Conservation (phyloP, 306 rosid species). For the Parietaria judaica region DNA sequence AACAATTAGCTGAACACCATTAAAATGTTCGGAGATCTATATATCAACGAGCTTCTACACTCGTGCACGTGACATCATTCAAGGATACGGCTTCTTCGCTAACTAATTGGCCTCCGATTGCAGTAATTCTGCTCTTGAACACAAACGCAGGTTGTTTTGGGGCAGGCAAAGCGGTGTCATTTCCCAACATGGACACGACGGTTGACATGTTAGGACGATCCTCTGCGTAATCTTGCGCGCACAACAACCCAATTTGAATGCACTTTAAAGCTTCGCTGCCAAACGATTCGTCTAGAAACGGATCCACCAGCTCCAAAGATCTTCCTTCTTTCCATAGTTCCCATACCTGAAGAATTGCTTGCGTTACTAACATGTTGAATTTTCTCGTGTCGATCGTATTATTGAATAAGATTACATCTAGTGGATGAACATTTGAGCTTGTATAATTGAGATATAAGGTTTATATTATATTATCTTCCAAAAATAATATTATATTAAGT, state of each 20-base stretch:
- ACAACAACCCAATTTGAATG: constrained; percentile 17
- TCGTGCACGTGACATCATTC: constrained; percentile 11
- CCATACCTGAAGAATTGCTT: constrained; percentile 39
- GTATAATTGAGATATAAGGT: background rate
- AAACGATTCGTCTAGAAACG: background rate
- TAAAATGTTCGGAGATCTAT: too few relatives aligned
- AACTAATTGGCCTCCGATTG: background rate
- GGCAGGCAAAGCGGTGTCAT: constrained; percentile 20
- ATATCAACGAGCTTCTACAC: constrained; percentile 11
- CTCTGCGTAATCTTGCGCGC: constrained; percentile 17
- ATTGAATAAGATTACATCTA: background rate
- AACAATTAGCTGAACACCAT: too few relatives aligned
- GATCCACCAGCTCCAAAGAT: constrained; percentile 3
- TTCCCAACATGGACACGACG: constrained; percentile 29
- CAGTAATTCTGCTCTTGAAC: background rate
- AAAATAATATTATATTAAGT: background rate
- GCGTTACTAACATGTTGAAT: background rate
- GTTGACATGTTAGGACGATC: constrained; percentile 32
- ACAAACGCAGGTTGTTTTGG: constrained; percentile 36
- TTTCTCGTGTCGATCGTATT: too few relatives aligned
- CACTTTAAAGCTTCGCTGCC: background rate
- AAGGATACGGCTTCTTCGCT: constrained; percentile 2
- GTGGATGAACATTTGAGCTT: too few relatives aligned
- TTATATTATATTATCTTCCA: too few relatives aligned
- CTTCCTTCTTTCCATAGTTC: constrained; percentile 40